Conservation (phyloP, 2,329 filamentous ascomycete species). For the Aspergillus puulaauensis region DNA sequence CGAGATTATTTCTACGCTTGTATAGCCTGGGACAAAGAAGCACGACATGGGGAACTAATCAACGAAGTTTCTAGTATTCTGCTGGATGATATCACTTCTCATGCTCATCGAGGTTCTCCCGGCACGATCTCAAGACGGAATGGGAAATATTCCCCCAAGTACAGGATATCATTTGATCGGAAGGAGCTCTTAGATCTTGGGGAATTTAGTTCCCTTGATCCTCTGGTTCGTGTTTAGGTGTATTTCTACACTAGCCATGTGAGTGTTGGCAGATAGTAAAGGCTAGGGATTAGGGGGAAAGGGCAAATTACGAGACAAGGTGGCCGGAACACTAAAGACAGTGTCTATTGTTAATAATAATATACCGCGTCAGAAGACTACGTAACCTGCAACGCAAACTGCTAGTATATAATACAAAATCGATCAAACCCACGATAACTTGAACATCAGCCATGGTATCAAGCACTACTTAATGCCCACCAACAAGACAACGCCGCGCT, state of each 20-base stretch:
- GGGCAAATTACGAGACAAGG: no score
- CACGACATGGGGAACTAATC: no score
- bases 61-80: conserved; percentile 8
- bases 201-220: conserved; percentile 15
- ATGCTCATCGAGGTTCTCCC: background rate
- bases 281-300: no score
- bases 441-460: background rate
- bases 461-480: background rate
- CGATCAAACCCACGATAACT: background rate
- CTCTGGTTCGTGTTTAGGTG: conserved; percentile 9
- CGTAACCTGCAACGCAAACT: background rate
- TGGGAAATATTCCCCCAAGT: background rate
- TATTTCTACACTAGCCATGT: background rate
- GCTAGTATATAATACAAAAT: background rate
- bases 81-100: background rate
- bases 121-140: background rate
- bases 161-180: conserved; percentile 29
- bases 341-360: no score
- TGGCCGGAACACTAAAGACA: no score
- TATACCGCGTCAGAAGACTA: no score
- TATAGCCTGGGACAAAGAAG: conserved; percentile 26
- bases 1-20: conserved; percentile 34
- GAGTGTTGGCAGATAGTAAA: no score
- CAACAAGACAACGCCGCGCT: conserved; percentile 8
- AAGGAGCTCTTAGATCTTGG: conserved; percentile 21